phyloP scores from a whole-genome alignment of 163 green algal genomes.

The Scenedesmus sp. region DNA sequence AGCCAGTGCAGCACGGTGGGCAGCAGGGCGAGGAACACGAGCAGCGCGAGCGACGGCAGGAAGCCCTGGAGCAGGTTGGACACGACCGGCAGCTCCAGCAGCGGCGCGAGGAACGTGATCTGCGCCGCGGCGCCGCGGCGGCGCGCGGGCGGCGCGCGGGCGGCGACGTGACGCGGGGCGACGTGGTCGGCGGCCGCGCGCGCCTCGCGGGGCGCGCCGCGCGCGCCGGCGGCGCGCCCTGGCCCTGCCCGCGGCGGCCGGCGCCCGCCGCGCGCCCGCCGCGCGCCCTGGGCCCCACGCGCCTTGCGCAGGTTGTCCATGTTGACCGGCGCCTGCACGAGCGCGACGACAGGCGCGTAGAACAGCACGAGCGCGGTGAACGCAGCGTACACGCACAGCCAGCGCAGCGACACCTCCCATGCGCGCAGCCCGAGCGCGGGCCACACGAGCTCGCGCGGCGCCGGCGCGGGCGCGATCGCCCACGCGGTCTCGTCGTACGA shows the following conservation, averaged over 20 bases:
- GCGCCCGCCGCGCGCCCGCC: no score
- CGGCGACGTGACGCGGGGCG: no score
- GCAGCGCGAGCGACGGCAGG: constrained; percentile 76
- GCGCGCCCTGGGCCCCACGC: no score
- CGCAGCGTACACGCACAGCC: constrained; percentile 19
- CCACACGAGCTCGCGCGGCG: constrained; percentile 18
- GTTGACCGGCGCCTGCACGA: constrained; percentile 69
- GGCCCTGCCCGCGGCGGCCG: no score
- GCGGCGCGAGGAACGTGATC: constrained; percentile 43
- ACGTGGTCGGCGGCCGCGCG: no score
- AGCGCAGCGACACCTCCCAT: constrained; percentile 13
- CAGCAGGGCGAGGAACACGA: constrained; percentile 79
- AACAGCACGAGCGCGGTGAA: constrained; percentile 73
- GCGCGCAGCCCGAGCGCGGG: background rate
- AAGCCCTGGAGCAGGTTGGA: constrained; percentile 67
- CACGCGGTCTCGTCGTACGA: constrained; percentile 30
- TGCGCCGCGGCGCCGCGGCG: no score
- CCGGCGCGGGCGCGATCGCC: constrained; percentile 25
- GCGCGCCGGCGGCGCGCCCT: no score
- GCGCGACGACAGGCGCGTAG: constrained; percentile 65
- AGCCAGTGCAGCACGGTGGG: constrained; percentile 72
- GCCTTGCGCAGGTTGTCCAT: constrained; percentile 59
- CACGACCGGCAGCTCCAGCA: constrained; percentile 57
- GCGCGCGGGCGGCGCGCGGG: no score
- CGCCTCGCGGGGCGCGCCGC: no score